phyloP scores from a whole-genome alignment of 805 yeast species.

The Clavispora vitiphila region DNA sequence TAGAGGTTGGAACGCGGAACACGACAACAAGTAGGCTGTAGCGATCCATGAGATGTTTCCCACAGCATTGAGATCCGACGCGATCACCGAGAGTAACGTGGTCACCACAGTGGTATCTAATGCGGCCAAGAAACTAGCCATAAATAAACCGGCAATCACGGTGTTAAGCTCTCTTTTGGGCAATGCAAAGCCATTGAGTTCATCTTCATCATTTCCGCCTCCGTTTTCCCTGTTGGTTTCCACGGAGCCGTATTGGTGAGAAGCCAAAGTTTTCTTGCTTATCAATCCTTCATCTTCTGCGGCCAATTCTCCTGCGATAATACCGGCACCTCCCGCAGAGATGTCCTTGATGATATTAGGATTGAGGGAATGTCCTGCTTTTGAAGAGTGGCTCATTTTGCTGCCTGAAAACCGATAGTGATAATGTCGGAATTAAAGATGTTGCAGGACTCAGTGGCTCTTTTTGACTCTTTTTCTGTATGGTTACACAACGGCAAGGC shows the following conservation, averaged over 20 bases:
- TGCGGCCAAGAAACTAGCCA: conserved; percentile 53
- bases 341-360: conserved; percentile 21
- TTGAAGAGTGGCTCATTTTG: background rate
- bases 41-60: conserved; percentile 70
- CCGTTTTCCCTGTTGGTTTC: background rate
- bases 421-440: too few relatives aligned
- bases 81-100: conserved; percentile 58
- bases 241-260: conserved; percentile 13
- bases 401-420: background rate
- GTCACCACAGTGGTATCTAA: conserved; percentile 66
- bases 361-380: background rate
- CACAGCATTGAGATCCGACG: conserved; percentile 62
- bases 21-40: conserved; percentile 60
- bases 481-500: background rate
- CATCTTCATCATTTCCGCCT: conserved; percentile 1
- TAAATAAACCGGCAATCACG: conserved; percentile 28
- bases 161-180: conserved; percentile 26
- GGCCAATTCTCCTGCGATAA: conserved; percentile 32
- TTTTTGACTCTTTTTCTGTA: too few relatives aligned
- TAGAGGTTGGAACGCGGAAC: conserved; percentile 70
- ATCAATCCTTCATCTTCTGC: conserved; percentile 28
- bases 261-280: conserved; percentile 3
- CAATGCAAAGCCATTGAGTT: conserved; percentile 20
- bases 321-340: conserved; percentile 28
- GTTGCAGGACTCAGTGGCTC: too few relatives aligned